Evolutionary conservation across 345 rosid species (phyloP).

Genomic region (Dovyalis caffra): DNA sequence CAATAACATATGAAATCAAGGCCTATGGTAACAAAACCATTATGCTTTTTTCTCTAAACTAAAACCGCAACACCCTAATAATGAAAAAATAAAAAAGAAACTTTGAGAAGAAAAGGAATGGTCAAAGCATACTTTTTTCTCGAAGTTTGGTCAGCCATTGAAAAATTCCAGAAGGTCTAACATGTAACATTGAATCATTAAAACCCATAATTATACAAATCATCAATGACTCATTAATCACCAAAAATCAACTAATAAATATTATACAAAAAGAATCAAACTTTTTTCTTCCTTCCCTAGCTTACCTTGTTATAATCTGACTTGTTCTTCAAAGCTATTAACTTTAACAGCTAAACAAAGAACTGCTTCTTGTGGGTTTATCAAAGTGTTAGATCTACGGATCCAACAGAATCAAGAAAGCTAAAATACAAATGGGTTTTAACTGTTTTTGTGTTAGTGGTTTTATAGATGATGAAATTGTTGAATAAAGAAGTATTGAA

Average conservation of each 20-base stretch:
- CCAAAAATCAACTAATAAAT: conserved; percentile 14
- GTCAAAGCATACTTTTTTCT: conserved; percentile 32
- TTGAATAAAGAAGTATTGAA: conserved; percentile 13
- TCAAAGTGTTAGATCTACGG: conserved; percentile 9
- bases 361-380: conserved; percentile 55
- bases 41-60: conserved; percentile 7
- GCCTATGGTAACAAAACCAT: conserved; percentile 10
- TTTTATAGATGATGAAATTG: conserved; percentile 16
- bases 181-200: conserved; percentile 29
- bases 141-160: conserved; percentile 18
- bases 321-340: conserved; percentile 9
- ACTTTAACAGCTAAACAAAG: conserved; percentile 16
- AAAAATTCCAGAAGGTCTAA: conserved; percentile 32
- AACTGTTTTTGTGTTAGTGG: not conserved
- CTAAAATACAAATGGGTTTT: conserved; percentile 7
- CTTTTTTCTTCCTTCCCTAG: not conserved
- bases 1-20: conserved; percentile 11
- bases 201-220: not conserved
- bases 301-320: conserved; percentile 36
- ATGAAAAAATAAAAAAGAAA: conserved; percentile 13
- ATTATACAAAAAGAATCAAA: not conserved
- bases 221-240: conserved; percentile 15
- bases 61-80: conserved; percentile 17
- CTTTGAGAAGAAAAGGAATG: conserved; percentile 14
- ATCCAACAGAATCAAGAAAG: not conserved